A percentile compares a stretch with the other conserved stretches of the same genome.
phyloP scores from a whole-genome alignment of 176 grass and related monocot species.

The Pharus latifolius region DNA sequence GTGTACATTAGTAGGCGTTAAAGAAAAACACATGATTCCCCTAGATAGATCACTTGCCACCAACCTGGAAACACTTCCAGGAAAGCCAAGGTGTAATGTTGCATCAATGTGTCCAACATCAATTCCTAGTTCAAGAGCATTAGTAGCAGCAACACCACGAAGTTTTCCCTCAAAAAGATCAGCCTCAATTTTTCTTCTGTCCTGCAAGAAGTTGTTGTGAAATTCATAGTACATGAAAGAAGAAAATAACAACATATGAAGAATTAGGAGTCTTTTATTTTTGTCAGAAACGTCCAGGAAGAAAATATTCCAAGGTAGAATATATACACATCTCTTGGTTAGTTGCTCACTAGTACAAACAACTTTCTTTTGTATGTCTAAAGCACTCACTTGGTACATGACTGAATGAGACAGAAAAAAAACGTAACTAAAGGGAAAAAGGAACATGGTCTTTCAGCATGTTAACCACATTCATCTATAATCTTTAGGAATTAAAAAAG shows the following conservation, averaged over 20 bases:
- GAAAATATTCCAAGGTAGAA: neutral
- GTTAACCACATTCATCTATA: no score
- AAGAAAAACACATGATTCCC: constrained; percentile 1
- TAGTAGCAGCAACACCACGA: constrained; percentile 77
- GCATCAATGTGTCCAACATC: constrained; percentile 94
- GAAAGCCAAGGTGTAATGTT: constrained; percentile 98
- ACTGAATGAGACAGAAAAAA: no score
- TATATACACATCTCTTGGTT: neutral
- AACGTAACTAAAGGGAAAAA: no score
- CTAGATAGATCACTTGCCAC: neutral
- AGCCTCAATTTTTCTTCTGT: constrained; percentile 92
- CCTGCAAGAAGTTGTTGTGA: constrained; percentile 29
- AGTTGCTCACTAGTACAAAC: neutral
- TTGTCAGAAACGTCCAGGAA: neutral
- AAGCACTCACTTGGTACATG: no score
- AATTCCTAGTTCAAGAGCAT: constrained; percentile 95
- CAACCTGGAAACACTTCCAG: constrained; percentile 87
- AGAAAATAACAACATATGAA: neutral
- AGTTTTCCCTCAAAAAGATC: constrained; percentile 78
- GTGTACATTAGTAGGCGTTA: constrained; percentile 7
- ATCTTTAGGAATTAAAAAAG: no score
- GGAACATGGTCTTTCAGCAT: no score
- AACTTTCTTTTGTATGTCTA: neutral
- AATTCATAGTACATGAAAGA: neutral
- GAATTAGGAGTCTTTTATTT: neutral